Base-by-base conservation (phyloP, 2,329 filamentous ascomycete genomes). In the Aspergillus felis region DNA sequence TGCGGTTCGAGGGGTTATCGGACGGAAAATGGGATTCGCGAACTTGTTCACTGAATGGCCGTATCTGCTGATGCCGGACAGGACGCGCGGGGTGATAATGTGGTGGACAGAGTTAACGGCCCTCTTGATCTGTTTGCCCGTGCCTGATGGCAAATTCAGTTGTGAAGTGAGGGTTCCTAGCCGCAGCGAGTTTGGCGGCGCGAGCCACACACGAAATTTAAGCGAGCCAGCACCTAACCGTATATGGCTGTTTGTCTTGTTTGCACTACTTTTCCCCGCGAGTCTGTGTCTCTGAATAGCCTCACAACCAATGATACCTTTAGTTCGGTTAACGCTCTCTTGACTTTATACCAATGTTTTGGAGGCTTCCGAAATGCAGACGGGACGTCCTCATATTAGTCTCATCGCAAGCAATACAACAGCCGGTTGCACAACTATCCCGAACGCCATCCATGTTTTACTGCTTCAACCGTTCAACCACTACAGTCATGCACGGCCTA, bases 141-240 rank as follows among this genome's bases (percentile, higher is more conserved):
- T 61, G 58, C 59, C 64, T 56, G 62, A 61, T 32, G 57, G 61
- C 56, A 66, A 68, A 67, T 63, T 63, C 59, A 57, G 61, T 67
- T 66, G 64, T 64, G 55, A 54, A 53, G 48, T 55, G 64, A 68
- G 61, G 59, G 62, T 64, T 64, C 58, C 57, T 58, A 64, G 67
- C 63, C 65, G 65, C 66, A 65, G 66, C 59, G 56, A 47, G 59
- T 64, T 64, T 58, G 63, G 59, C 63, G 56, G 55, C 61, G 61
- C 64, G 71, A 72, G 69, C 66, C 71, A 74, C 69, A 73, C 70
- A 74, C 71, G 72, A 76, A 76, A 74, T 76, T 76, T 77, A 77
- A 77, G 75, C 75, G 75, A 77, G 74, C 60, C 60, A 62, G 63
- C 68, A 66, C 69, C 71, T 73, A 72, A 68, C 71, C 68, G 25